Percentiles rank a stretch among this genome's conserved stretches.
These are phyloP conservation scores for Starmerella tilneyi DNA, from an alignment of 805 yeast genomes.

Conservation along the genomic window DNA sequence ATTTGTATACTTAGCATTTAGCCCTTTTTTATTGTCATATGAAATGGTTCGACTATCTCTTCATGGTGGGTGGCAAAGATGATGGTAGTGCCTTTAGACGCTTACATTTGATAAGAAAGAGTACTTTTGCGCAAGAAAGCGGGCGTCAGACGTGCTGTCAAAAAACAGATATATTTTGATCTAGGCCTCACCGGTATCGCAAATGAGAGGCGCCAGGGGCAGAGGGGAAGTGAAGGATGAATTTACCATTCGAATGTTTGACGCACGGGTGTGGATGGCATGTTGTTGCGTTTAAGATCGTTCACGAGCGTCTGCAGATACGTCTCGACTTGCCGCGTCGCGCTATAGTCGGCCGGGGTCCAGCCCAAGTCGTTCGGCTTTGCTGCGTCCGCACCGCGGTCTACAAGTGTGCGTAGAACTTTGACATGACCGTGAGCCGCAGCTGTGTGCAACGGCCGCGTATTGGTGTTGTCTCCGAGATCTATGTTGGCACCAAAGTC, in stretches of 20 bases:
- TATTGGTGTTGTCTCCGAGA: conserved; percentile 59
- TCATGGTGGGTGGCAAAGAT: no score
- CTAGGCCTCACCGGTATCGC: no score
- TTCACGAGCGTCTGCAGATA: conserved; percentile 31
- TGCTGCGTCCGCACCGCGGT: conserved; percentile 41
- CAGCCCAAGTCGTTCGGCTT: conserved; percentile 50
- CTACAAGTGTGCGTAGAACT: conserved; percentile 45
- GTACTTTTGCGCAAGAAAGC: no score
- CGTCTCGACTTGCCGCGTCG: conserved; percentile 42
- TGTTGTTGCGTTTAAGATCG: conserved; percentile 18
- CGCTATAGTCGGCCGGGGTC: conserved; percentile 52
- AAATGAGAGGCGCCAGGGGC: no score
- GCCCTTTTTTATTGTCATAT: neutral
- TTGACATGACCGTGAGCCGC: conserved; percentile 55
- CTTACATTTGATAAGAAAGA: no score
- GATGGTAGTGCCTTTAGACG: no score
- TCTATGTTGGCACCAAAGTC: conserved; percentile 72
- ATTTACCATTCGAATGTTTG: conserved; percentile 19
- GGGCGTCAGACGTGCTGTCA: no score
- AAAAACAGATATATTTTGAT: no score
- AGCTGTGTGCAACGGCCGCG: conserved; percentile 78
- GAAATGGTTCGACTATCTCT: no score
- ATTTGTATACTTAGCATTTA: conserved; percentile 2
- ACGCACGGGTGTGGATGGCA: conserved; percentile 15
- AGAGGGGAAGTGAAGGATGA: no score